phyloP scores from a whole-genome alignment of 768 basidiomycete species.

The Cystofilobasidium ferigula region DNA sequence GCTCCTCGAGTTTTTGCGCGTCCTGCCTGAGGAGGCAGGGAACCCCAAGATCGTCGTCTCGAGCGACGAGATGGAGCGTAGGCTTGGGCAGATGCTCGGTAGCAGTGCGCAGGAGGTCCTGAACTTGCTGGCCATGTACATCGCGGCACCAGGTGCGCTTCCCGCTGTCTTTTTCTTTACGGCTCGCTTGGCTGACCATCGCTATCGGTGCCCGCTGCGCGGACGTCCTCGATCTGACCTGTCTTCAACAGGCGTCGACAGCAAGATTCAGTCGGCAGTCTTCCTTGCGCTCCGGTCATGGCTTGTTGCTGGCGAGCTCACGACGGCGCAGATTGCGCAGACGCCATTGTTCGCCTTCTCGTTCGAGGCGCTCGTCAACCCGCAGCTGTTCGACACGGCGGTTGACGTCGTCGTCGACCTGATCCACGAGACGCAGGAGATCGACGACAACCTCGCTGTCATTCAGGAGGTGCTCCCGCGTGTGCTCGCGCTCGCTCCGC shows the following conservation, averaged over 20 bases:
- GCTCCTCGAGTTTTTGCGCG: conserved; percentile 75
- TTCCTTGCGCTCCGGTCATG: conserved; percentile 78
- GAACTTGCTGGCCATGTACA: conserved; percentile 72
- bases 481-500: conserved; percentile 61
- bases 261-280: conserved; percentile 62
- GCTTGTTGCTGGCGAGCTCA: conserved; percentile 77
- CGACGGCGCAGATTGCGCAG: conserved; percentile 51
- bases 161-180: no score
- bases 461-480: conserved; percentile 79
- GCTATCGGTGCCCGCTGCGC: no score
- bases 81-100: conserved; percentile 9
- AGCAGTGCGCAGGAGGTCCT: conserved; percentile 56
- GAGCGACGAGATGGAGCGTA: conserved; percentile 22
- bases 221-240: background rate
- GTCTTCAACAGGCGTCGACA: conserved; percentile 59
- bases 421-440: conserved; percentile 95
- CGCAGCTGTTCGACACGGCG: conserved; percentile 82
- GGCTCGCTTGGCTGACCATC: conserved; percentile 24
- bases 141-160: conserved; percentile 75
- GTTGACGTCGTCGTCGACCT: conserved; percentile 86
- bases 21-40: conserved; percentile 76
- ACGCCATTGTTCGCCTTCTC: conserved; percentile 69
- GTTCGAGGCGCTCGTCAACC: conserved; percentile 72
- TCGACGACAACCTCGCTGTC: conserved; percentile 81
- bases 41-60: conserved; percentile 82